Percentiles rank a stretch among this genome's conserved stretches.
Evolutionary conservation across 1,139 yeast genomes (phyloP).

Genomic region (Candida neerlandica): DNA sequence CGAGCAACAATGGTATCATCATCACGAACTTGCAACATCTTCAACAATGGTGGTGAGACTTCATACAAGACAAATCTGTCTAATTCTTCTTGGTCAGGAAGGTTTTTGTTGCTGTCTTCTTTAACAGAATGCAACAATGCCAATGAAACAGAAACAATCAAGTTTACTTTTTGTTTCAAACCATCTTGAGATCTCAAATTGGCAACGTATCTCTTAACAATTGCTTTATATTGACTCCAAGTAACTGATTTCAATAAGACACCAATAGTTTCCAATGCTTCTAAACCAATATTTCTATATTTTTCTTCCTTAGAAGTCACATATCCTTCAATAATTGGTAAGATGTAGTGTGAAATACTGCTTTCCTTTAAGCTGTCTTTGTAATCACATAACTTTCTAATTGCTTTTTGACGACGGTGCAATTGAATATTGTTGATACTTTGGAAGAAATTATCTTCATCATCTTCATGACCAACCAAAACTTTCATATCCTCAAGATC

Average conservation of each 20-base stretch:
- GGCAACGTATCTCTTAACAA: slow-evolving; percentile 68
- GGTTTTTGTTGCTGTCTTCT: slow-evolving; percentile 21
- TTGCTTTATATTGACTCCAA: slow-evolving; percentile 82
- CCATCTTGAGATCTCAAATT: slow-evolving; percentile 52
- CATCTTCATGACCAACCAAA: slow-evolving; percentile 60
- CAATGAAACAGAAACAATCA: slow-evolving; percentile 65
- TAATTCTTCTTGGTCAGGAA: slow-evolving; percentile 45
- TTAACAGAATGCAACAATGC: slow-evolving; percentile 43
- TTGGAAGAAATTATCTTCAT: slow-evolving; percentile 81
- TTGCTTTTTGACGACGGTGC: slow-evolving; percentile 83
- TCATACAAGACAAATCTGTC: slow-evolving; percentile 59
- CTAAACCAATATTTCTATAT: slow-evolving; percentile 71
- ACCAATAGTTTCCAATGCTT: slow-evolving; percentile 67
- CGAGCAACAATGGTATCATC: slow-evolving; percentile 79
- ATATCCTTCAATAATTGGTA: slow-evolving; percentile 85
- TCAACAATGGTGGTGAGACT: slow-evolving; percentile 62
- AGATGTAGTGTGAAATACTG: slow-evolving; percentile 74
- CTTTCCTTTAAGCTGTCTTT: slow-evolving; percentile 51
- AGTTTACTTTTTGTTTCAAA: slow-evolving; percentile 60
- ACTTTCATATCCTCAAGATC: slow-evolving; percentile 70
- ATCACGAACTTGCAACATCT: slow-evolving; percentile 61
- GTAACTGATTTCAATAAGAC: slow-evolving; percentile 58
- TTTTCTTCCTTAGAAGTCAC: slow-evolving; percentile 64
- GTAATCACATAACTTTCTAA: slow-evolving; percentile 53
- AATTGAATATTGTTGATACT: slow-evolving; percentile 84